Conservation (phyloP, 2,329 filamentous ascomycete species). For the Decorospora gaudefroyi region DNA sequence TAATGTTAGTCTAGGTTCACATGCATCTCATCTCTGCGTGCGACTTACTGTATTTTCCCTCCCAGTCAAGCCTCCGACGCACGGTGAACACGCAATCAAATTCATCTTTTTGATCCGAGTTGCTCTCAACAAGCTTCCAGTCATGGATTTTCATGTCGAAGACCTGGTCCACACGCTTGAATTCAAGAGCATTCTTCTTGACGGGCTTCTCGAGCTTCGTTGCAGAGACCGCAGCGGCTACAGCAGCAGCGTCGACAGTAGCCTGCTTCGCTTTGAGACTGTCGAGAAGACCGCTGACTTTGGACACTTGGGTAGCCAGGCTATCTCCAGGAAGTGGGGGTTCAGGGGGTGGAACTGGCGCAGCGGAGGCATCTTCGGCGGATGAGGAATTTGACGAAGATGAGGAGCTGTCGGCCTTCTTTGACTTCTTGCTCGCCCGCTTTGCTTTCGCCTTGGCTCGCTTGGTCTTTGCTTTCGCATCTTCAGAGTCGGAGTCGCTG, state of each 20-base stretch:
- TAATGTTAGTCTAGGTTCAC: constrained; percentile 78
- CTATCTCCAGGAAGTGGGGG: constrained; percentile 10
- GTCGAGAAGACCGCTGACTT: constrained; percentile 17
- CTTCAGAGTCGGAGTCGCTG: constrained; percentile 23
- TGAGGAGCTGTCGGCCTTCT: constrained; percentile 9
- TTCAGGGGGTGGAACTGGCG: constrained; percentile 1
- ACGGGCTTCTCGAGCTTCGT: constrained; percentile 25
- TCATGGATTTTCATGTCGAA: constrained; percentile 56
- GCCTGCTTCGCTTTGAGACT: constrained; percentile 25
- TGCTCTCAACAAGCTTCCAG: constrained; percentile 70
- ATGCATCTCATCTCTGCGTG: constrained; percentile 85
- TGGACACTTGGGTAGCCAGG: constrained; percentile 22
- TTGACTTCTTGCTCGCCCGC: constrained; percentile 22
- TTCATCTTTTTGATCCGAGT: constrained; percentile 66
- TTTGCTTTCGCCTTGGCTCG: constrained; percentile 27
- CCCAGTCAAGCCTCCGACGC: constrained; percentile 79
- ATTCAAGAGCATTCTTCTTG: constrained; percentile 58
- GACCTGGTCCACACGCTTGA: constrained; percentile 68
- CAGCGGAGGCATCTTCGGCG: constrained; percentile 9
- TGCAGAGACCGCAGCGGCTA: constrained; percentile 14
- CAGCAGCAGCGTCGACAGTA: constrained; percentile 9
- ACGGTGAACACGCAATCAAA: constrained; percentile 82
- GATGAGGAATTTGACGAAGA: constrained; percentile 17
- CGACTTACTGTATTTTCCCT: constrained; percentile 76
- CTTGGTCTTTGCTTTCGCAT: constrained; percentile 24